Percentiles rank a stretch among this genome's conserved stretches.
These are phyloP conservation scores for Mortierella claussenii DNA, from an alignment of 192 early-diverging fungal genomes.

Conservation along the genomic window DNA sequence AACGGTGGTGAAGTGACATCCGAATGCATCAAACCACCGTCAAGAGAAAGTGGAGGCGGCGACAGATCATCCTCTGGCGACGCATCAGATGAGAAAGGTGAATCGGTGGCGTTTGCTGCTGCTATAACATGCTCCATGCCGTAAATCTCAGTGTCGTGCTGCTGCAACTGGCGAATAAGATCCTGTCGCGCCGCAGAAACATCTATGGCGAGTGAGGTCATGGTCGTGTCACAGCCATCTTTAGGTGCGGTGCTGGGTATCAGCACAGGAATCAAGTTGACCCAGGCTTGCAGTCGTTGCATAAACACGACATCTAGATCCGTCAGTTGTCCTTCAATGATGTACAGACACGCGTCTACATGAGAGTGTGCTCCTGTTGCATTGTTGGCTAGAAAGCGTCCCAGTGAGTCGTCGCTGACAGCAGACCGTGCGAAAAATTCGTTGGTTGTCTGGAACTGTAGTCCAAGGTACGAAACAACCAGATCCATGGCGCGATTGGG, in stretches of 20 bases:
- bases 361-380: conserved; percentile 37
- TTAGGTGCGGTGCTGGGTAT: neutral
- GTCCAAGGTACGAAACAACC: conserved; percentile 23
- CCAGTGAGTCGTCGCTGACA: conserved; percentile 31
- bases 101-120: neutral
- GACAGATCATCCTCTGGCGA: conserved; percentile 15
- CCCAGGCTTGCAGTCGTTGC: conserved; percentile 27
- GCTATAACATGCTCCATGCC: conserved; percentile 8
- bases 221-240: neutral
- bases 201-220: neutral
- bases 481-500: conserved; percentile 29
- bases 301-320: conserved; percentile 19
- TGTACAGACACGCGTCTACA: conserved; percentile 34
- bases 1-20: conserved; percentile 22
- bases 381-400: conserved; percentile 46
- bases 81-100: conserved; percentile 2
- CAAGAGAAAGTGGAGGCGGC: conserved; percentile 13
- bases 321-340: conserved; percentile 27
- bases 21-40: neutral
- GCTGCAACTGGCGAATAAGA: conserved; percentile 12
- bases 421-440: conserved; percentile 31
- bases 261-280: conserved; percentile 33
- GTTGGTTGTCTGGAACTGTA: conserved; percentile 37
- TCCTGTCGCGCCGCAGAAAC: neutral
- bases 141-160: conserved; percentile 24